Base-by-base conservation (phyloP, 192 early-diverging fungal genomes). In the Coemansia sp. region DNA sequence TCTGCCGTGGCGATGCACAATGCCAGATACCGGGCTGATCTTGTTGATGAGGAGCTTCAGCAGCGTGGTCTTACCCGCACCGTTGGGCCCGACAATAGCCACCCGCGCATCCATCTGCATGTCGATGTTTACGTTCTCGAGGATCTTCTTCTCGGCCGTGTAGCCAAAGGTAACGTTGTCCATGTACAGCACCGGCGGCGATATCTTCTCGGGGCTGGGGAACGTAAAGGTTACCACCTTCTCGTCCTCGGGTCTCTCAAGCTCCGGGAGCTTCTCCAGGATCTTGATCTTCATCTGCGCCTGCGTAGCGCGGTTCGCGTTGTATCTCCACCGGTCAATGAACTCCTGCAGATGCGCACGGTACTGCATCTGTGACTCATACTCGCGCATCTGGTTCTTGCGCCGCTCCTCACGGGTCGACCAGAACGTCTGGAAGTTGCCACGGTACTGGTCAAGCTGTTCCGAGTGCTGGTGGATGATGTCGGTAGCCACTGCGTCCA, bases 1-100 rank as follows among this genome's bases (percentile, higher is more conserved):
- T 44, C 95, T 89, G 5, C 93, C 94, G 65, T 99, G 93, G 27
- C 97, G 87, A 54, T 95, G 84, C 9, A 92, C 88, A 33, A 91
- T 75, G 28, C 97, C 97, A 9, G 61, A 58, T 9, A 77, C 80
- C 10, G 97, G 95, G 31, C 89, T 75, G n/a, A 92, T 80, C 65
- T 90, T 84, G 46, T 88, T 91, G 12, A 89, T 96, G 55, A 98
- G 79, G 27, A 99, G 80, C 62, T 96, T 91, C 33, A 99, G 84
- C 84, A 99, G 81, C 8, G 97, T 99, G 1, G 95, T 92, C 81
- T 99, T 99, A 85, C 95, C 95, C 12, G 95, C 93, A 38, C 97
- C 97, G 83, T 99, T 99, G 49, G 97, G 95, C 54, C 97, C 97
- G 21, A 99, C 95, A 55, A 99, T 86, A n/a, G 95, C 97, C 70